These are phyloP conservation scores for Drosera capensis DNA, from an alignment of 148 eudicot genomes.

Conservation along the genomic window DNA sequence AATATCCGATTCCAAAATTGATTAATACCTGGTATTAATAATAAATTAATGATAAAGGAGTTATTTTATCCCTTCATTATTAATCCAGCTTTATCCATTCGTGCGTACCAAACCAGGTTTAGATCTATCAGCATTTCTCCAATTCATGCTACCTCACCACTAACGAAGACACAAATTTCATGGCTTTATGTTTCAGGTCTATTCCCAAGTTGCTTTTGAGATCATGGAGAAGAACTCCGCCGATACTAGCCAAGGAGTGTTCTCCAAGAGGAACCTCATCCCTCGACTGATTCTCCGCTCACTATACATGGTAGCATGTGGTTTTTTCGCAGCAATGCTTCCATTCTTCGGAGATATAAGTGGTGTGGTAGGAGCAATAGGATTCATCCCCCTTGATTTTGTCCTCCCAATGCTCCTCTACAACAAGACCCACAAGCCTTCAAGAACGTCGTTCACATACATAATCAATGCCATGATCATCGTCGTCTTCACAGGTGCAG, in stretches of 20 bases:
- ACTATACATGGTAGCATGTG: conserved; percentile 54
- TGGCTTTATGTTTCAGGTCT: conserved; percentile 37
- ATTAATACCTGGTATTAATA: too few species aligned
- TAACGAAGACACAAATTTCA: too few species aligned
- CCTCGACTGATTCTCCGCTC: conserved; percentile 66
- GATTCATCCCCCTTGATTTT: conserved; percentile 86
- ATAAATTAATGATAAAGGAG: too few species aligned
- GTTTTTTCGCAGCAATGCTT: conserved; percentile 84
- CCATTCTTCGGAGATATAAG: conserved; percentile 91
- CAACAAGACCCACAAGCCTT: conserved; percentile 66
- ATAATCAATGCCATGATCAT: conserved; percentile 50
- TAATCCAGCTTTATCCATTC: too few species aligned
- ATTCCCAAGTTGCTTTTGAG: conserved; percentile 94
- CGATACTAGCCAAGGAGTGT: conserved; percentile 51
- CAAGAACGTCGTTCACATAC: conserved; percentile 27
- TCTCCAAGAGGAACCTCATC: conserved; percentile 71
- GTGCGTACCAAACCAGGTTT: too few species aligned
- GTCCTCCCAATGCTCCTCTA: conserved; percentile 89
- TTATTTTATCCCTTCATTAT: too few species aligned
- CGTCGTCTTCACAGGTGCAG: conserved; percentile 53
- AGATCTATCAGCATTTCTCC: too few species aligned
- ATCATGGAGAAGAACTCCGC: conserved; percentile 91
- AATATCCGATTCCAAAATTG: too few species aligned
- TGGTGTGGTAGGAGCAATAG: conserved; percentile 76
- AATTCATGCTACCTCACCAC: too few species aligned